Percentiles rank a stretch among this genome's conserved stretches.
These are phyloP conservation scores for Alternaria sp. DNA, from an alignment of 2,329 filamentous ascomycete genomes.

Conservation along the genomic window DNA sequence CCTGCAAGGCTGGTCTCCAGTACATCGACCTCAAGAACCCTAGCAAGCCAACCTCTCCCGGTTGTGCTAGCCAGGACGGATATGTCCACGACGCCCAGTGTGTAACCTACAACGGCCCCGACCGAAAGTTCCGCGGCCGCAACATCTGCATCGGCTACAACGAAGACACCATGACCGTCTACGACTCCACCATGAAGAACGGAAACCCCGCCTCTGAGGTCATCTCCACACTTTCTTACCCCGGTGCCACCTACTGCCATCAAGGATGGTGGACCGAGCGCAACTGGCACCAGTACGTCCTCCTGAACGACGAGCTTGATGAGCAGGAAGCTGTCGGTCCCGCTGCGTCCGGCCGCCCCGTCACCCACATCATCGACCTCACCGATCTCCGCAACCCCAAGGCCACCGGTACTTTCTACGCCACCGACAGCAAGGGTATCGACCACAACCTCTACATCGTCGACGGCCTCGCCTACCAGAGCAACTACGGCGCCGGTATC, in stretches of 20 bases:
- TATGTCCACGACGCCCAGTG: slow-evolving; percentile 69
- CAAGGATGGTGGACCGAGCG: slow-evolving; percentile 62
- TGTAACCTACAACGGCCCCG: slow-evolving; percentile 61
- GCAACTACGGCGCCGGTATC: slow-evolving; percentile 51
- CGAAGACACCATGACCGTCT: slow-evolving; percentile 60
- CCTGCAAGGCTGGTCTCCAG: slow-evolving; percentile 61
- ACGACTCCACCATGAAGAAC: slow-evolving; percentile 60
- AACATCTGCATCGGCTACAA: slow-evolving; percentile 66
- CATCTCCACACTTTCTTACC: slow-evolving; percentile 61
- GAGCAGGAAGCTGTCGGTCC: slow-evolving; percentile 37
- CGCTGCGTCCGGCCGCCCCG: slow-evolving; percentile 39
- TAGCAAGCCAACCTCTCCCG: slow-evolving; percentile 59
- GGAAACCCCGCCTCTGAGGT: slow-evolving; percentile 63
- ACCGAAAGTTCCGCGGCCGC: slow-evolving; percentile 55
- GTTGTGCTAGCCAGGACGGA: slow-evolving; percentile 60
- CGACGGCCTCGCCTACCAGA: slow-evolving; percentile 50
- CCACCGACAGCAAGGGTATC: slow-evolving; percentile 46
- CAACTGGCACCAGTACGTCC: slow-evolving; percentile 42
- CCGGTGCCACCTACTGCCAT: slow-evolving; percentile 63
- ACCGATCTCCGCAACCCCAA: slow-evolving; percentile 43
- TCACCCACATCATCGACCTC: slow-evolving; percentile 46
- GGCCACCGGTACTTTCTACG: slow-evolving; percentile 52
- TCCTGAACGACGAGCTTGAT: slow-evolving; percentile 45
- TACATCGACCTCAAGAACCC: slow-evolving; percentile 65
- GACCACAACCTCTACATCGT: slow-evolving; percentile 57